Conservation (phyloP, 1,284 basidiomycete genomes). For the Sporisorium graminicola region DNA sequence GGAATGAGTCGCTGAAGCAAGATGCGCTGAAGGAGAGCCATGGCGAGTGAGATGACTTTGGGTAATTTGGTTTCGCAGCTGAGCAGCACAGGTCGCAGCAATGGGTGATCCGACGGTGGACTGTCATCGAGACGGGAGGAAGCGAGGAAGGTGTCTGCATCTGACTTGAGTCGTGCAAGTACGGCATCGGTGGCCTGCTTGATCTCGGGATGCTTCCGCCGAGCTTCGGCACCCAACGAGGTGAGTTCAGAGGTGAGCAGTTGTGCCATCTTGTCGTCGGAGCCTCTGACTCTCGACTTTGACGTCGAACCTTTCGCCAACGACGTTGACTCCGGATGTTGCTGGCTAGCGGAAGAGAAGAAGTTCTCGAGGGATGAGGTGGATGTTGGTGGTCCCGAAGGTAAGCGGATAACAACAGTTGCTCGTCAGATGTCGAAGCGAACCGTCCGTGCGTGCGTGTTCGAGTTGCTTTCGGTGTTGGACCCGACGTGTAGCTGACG, state of each 20-base stretch:
- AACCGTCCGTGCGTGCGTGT: conserved; percentile 1
- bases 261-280: conserved; percentile 54
- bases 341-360: not conserved
- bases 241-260: conserved; percentile 65
- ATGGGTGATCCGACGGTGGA: conserved; percentile 73
- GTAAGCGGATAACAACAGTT: not conserved
- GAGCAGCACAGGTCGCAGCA: conserved; percentile 90
- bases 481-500: not conserved
- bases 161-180: conserved; percentile 49
- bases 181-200: conserved; percentile 57
- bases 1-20: conserved; percentile 82
- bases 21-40: conserved; percentile 90
- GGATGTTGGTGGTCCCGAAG: conserved; percentile 3
- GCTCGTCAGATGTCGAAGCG: not conserved
- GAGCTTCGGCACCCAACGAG: conserved; percentile 62
- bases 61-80: conserved; percentile 92
- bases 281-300: not conserved
- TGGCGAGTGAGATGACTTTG: conserved; percentile 91
- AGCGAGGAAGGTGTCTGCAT: conserved; percentile 49
- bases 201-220: conserved; percentile 67
- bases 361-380: not conserved
- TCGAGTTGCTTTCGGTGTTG: conserved; percentile 2
- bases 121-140: conserved; percentile 20
- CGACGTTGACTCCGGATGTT: not conserved
- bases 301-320: not conserved